phyloP scores from a whole-genome alignment of 495 filamentous ascomycete species.

The Thermochaetoides thermophila region DNA sequence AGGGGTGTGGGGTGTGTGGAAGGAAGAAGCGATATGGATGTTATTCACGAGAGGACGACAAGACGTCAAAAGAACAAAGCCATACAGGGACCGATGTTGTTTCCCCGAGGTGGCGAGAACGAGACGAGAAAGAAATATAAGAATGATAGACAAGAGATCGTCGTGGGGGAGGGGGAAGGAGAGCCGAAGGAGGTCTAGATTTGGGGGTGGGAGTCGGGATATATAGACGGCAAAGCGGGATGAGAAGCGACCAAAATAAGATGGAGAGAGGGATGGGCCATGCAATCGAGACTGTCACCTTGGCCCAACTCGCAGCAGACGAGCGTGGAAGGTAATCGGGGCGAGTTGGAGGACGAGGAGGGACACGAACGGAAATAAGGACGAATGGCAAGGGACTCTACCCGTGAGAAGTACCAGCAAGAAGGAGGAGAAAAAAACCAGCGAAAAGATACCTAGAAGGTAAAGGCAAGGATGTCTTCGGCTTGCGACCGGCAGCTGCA shows the following conservation, averaged over 20 bases:
- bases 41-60: slow-evolving; percentile 12
- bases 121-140: slow-evolving; percentile 22
- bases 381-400: slow-evolving; percentile 8
- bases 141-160: slow-evolving; percentile 21
- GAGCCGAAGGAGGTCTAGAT: slow-evolving; percentile 22
- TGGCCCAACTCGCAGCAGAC: slow-evolving; percentile 4
- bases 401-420: slow-evolving; percentile 3
- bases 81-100: slow-evolving; percentile 24
- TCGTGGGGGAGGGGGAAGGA: slow-evolving; percentile 19
- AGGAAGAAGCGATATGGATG: too few species aligned
- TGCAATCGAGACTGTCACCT: slow-evolving; percentile 9
- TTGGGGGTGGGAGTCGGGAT: slow-evolving; percentile 26
- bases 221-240: slow-evolving; percentile 23
- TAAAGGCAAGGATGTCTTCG: slow-evolving; percentile 7
- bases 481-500: slow-evolving; percentile 4
- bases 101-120: slow-evolving; percentile 19
- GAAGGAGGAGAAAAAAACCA: slow-evolving; percentile 3
- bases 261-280: slow-evolving; percentile 3
- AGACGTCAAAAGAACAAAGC: slow-evolving; percentile 27
- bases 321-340: neutral
- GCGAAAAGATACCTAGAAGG: slow-evolving; percentile 9
- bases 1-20: too few species aligned
- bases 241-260: slow-evolving; percentile 8
- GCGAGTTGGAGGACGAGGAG: too few species aligned
- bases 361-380: slow-evolving; percentile 1